Evolutionary conservation across 2,329 filamentous ascomycete genomes (phyloP).

Genomic region (Fusarium udum): DNA sequence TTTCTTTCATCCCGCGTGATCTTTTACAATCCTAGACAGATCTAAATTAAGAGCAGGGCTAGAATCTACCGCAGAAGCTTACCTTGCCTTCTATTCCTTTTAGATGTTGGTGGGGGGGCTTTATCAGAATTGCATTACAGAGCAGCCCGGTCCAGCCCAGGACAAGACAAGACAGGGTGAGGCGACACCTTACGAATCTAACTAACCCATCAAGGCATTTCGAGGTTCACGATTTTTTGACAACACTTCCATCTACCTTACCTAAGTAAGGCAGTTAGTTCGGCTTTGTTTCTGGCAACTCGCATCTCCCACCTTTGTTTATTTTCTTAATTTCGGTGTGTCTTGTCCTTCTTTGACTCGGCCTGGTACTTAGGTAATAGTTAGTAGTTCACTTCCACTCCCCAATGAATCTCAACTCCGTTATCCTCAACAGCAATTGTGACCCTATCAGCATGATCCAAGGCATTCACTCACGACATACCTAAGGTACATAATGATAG

Average conservation of each 20-base stretch:
- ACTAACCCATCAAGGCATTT: conserved; percentile 23
- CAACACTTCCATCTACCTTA: background rate
- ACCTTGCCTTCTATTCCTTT: background rate
- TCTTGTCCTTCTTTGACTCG: background rate
- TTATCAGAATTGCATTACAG: background rate
- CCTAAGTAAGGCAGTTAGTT: background rate
- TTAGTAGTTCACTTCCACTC: background rate
- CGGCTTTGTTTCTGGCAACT: background rate
- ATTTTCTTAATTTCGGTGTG: background rate
- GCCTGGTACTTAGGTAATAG: background rate
- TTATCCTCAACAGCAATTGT: background rate
- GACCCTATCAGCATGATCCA: background rate
- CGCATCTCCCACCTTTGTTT: background rate
- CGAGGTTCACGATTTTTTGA: conserved; percentile 5
- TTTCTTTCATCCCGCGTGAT: conserved; percentile 20
- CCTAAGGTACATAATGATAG: background rate
- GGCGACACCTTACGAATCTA: background rate
- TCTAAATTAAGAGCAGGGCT: conserved; percentile 19
- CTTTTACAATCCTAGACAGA: conserved; percentile 8
- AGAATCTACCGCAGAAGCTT: conserved; percentile 6
- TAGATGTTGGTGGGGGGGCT: background rate
- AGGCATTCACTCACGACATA: background rate
- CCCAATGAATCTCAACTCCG: background rate
- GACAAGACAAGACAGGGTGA: background rate
- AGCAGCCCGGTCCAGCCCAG: background rate